phyloP scores from a whole-genome alignment of 768 basidiomycete species.

The Termitomyces sp. region DNA sequence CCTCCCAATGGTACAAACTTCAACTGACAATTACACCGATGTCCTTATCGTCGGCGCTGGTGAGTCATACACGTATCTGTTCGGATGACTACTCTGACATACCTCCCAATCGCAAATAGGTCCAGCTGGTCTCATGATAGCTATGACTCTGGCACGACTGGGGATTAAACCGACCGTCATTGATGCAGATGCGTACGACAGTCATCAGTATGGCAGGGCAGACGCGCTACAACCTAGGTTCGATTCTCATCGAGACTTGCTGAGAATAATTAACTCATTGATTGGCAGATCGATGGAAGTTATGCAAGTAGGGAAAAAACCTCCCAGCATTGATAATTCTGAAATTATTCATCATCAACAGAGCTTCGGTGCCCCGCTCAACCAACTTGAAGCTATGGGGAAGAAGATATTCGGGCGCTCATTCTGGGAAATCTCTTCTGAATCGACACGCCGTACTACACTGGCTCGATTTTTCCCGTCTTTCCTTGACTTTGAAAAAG shows the following conservation, averaged over 20 bases:
- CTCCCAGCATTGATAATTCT: background rate
- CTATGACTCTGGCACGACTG: conserved; percentile 12
- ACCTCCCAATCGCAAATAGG: background rate
- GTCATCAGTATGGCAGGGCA: conserved; percentile 12
- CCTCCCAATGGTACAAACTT: conserved; percentile 9
- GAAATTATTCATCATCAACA: background rate
- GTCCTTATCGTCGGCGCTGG: conserved; percentile 14
- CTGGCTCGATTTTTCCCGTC: conserved; percentile 12
- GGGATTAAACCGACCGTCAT: conserved; percentile 9
- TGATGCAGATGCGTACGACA: conserved; percentile 11
- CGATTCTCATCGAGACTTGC: background rate
- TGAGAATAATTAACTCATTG: background rate
- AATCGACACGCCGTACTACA: conserved; percentile 8
- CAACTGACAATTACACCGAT: conserved; percentile 5
- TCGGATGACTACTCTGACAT: background rate
- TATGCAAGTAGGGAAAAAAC: conserved; percentile 2
- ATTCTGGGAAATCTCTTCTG: conserved; percentile 12
- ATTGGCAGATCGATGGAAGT: conserved; percentile 11
- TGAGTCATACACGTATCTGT: background rate
- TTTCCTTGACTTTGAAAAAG: conserved; percentile 13
- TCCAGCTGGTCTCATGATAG: conserved; percentile 13
- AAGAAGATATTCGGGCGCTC: conserved; percentile 13
- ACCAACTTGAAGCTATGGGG: conserved; percentile 9
- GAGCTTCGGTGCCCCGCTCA: conserved; percentile 9
- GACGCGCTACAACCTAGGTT: conserved; percentile 13